phyloP scores from a whole-genome alignment of 352 stramenopile species.

The Phytopythium sindhum region DNA sequence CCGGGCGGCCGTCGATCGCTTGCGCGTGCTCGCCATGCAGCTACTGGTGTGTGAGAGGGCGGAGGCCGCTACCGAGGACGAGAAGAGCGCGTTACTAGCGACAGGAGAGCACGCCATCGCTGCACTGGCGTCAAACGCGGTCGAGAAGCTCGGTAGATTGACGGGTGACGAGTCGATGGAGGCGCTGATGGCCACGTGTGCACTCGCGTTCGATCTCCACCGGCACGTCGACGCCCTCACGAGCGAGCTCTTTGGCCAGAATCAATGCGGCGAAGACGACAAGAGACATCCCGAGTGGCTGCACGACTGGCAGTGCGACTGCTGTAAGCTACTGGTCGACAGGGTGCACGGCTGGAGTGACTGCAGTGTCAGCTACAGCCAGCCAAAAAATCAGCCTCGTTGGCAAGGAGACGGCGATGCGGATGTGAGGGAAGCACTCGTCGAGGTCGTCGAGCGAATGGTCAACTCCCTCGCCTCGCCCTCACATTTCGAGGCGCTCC shows the following conservation, averaged over 20 bases:
- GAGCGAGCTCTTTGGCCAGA: neutral
- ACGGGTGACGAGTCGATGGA: neutral
- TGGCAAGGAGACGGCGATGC: neutral
- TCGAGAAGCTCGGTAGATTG: neutral
- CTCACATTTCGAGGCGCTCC: neutral
- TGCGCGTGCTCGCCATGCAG: slow-evolving; percentile 2
- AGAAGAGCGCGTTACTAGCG: neutral
- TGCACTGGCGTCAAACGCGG: neutral
- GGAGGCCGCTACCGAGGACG: neutral
- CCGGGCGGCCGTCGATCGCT: slow-evolving; percentile 1
- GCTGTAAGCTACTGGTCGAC: neutral
- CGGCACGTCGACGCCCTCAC: neutral
- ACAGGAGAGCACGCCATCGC: neutral
- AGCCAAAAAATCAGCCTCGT: neutral
- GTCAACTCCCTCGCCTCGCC: neutral
- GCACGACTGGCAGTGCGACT: slow-evolving; percentile 2
- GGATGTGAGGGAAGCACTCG: neutral
- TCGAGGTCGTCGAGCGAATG: neutral
- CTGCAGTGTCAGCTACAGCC: too few relatives aligned
- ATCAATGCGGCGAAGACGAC: neutral
- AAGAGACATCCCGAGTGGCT: neutral
- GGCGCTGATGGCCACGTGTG: neutral
- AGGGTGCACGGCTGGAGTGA: neutral
- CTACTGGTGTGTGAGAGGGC: neutral
- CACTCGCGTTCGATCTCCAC: neutral